Evolutionary conservation across 1,284 basidiomycete genomes (phyloP), one percentile per base, ranked within the genome.

Genomic region (Heterobasidion parviporum): DNA sequence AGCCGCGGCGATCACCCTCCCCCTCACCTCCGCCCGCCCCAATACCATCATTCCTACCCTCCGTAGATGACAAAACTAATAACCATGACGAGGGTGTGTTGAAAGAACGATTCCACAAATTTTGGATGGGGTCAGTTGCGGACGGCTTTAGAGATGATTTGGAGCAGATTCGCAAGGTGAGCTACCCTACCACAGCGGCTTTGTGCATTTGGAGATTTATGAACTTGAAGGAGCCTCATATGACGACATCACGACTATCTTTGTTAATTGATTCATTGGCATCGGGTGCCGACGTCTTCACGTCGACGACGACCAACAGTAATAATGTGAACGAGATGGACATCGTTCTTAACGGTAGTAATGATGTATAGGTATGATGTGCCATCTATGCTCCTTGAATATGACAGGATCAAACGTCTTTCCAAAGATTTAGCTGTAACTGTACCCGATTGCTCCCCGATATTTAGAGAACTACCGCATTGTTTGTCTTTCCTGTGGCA

Each of bases 141-240:
- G 88, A 91, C 66, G 87, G 81, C 15, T 92, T 91, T 69, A 79
- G 79, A 59, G 83, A 87, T 53, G 89, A 91, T 66, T 72, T 92
- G 16, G 85, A 89, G 63, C 77, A 83, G 62, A 84, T 91, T 62
- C 81, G 84, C 46, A 89, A 89, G 75, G 88, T 85, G 56, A 34
- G 72, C 26, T 49, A n/a, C n/a, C 12, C 36, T 18, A 20, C 8
- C 56, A 14, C 38, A 36, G 26, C n/a, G 10, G 38, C 38, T 41
- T 41, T 34, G 6, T 52, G 8, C 3, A 18, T 15, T 53, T 34
- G 55, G 26, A 20, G 57, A 46, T 10, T 3, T n/a, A 3, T 15
- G 32, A 36, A 45, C 43, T 49, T 50, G 26, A 60, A 92, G 87
- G 89, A 92, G 68, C 83, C 85, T 0, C 83, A 83, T 58, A 71